phyloP scores from a whole-genome alignment of 176 grass and related monocot genomes.

The Eremochloa ophiuroides region DNA sequence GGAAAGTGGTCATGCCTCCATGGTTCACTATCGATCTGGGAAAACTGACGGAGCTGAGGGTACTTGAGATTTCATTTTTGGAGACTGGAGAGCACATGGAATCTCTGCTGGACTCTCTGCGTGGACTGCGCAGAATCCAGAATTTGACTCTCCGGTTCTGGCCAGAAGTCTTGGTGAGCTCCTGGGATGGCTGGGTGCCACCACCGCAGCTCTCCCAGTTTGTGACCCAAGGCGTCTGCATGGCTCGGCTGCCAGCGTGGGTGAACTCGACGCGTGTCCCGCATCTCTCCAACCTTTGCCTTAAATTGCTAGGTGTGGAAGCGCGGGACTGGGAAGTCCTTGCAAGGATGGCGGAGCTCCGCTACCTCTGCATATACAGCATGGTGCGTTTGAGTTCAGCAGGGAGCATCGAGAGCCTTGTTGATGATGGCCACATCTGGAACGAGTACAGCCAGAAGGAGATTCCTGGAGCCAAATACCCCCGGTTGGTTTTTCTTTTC shows the following conservation, averaged over 20 bases:
- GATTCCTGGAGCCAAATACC: neutral
- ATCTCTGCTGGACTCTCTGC: neutral
- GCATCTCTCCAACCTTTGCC: neutral
- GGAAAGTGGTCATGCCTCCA: neutral
- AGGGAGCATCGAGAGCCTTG: neutral
- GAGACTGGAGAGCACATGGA: neutral
- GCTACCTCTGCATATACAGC: neutral
- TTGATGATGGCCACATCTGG: conserved; percentile 46
- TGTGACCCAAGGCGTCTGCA: neutral
- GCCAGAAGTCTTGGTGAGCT: neutral
- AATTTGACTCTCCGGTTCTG: neutral
- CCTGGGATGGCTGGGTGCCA: neutral
- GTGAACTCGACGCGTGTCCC: neutral
- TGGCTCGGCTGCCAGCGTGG: neutral
- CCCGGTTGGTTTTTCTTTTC: neutral
- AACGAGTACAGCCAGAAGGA: conserved; percentile 41
- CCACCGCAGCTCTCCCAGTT: neutral
- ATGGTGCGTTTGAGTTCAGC: neutral
- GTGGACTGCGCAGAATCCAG: neutral
- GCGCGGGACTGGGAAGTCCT: neutral
- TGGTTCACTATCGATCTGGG: neutral
- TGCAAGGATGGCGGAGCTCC: neutral
- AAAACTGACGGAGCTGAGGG: neutral
- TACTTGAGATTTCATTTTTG: neutral
- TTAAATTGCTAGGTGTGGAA: neutral